Conservation (phyloP, 352 stramenopile species). For the Pythium aristosporum region DNA sequence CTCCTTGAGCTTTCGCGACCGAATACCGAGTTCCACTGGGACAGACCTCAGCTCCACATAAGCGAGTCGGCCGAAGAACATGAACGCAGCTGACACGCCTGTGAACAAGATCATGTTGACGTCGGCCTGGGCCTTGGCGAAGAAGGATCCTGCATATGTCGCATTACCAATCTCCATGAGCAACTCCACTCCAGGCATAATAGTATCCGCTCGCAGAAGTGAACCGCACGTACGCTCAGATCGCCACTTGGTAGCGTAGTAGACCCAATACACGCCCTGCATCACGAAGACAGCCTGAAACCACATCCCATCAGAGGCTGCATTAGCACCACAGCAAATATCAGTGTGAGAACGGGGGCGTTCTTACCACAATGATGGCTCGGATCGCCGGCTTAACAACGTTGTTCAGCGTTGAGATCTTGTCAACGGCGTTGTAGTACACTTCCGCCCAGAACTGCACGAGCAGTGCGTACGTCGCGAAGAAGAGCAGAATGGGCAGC, state of each 20-base stretch:
- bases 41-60: slow-evolving; percentile 84
- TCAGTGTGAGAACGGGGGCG: not conserved
- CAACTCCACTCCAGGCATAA: not conserved
- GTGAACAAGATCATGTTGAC: slow-evolving; percentile 83
- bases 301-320: not conserved
- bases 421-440: slow-evolving; percentile 87
- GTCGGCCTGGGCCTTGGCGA: slow-evolving; percentile 74
- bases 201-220: not conserved
- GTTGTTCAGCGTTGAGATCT: slow-evolving; percentile 53
- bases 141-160: slow-evolving; percentile 57
- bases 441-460: slow-evolving; percentile 89
- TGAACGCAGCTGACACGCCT: slow-evolving; percentile 68
- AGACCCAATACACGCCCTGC: slow-evolving; percentile 75
- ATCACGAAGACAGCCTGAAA: slow-evolving; percentile 54
- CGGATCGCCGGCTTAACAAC: slow-evolving; percentile 74
- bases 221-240: slow-evolving; percentile 51
- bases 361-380: slow-evolving; percentile 53
- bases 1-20: slow-evolving; percentile 83
- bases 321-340: not conserved
- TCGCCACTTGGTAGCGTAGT: slow-evolving; percentile 71
- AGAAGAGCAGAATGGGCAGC: slow-evolving; percentile 78
- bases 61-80: slow-evolving; percentile 77
- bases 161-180: not conserved
- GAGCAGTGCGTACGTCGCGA: slow-evolving; percentile 78
- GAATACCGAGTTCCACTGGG: slow-evolving; percentile 78